Conservation (phyloP, 2,329 filamentous ascomycete genomes). For the Helotiales sp. region DNA sequence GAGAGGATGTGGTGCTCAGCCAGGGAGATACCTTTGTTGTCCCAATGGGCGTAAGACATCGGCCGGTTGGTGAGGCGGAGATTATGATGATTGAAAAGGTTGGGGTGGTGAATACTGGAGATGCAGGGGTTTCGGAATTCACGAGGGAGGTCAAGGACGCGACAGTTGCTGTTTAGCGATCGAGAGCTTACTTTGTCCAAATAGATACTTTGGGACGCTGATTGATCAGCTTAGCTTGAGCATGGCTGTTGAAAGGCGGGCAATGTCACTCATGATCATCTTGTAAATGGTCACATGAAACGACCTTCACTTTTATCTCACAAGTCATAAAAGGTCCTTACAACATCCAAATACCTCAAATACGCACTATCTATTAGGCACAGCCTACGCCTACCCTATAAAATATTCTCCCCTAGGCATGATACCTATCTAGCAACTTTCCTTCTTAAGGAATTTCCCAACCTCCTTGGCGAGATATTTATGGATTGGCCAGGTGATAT, state of each 20-base stretch:
- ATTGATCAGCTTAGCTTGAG: too few species aligned
- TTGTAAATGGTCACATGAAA: too few species aligned
- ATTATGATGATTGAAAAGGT: conserved; percentile 48
- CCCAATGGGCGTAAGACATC: conserved; percentile 46
- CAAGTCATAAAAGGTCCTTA: too few species aligned
- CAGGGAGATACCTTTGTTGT: conserved; percentile 39
- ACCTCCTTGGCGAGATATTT: conserved; percentile 44
- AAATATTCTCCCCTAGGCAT: not conserved
- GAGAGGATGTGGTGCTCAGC: conserved; percentile 22
- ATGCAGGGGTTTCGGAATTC: not conserved
- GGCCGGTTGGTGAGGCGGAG: conserved; percentile 45
- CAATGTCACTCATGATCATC: too few species aligned
- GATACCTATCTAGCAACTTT: not conserved
- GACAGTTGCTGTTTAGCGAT: not conserved
- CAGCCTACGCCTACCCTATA: not conserved
- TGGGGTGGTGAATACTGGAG: conserved; percentile 24
- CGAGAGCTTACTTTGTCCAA: too few species aligned
- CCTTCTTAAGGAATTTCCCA: conserved; percentile 27
- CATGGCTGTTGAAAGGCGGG: too few species aligned
- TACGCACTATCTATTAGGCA: not conserved
- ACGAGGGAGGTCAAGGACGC: not conserved
- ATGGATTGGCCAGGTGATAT: conserved; percentile 51
- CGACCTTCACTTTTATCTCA: too few species aligned
- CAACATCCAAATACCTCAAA: too few species aligned
- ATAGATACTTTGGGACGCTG: too few species aligned